Percentiles rank a stretch among this genome's conserved stretches.
Conservation (phyloP, 1,284 basidiomycete genomes). For the Leucocoprinus gongylophorus region DNA sequence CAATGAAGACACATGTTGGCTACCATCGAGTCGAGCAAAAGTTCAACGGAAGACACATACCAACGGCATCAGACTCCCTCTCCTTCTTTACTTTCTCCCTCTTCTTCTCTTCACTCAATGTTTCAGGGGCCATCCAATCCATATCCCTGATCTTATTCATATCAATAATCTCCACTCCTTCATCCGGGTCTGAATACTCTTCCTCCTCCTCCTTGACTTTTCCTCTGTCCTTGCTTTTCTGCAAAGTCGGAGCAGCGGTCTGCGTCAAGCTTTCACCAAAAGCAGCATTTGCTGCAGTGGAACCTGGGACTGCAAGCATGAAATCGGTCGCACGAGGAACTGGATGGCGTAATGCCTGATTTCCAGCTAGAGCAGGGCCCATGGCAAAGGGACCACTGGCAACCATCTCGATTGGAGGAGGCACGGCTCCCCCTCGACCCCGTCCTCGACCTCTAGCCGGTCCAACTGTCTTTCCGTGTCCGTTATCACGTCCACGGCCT, state of each 20-base stretch:
- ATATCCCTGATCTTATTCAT: conserved; percentile 76
- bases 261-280: conserved; percentile 41
- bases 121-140: conserved; percentile 88
- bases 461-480: conserved; percentile 28
- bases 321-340: conserved; percentile 48
- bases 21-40: neutral
- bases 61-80: conserved; percentile 30
- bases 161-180: conserved; percentile 82
- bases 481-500: conserved; percentile 36
- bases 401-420: conserved; percentile 61
- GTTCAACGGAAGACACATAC: conserved; percentile 15
- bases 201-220: conserved; percentile 41
- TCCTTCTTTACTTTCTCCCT: conserved; percentile 43
- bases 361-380: conserved; percentile 65
- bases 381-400: conserved; percentile 81
- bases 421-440: conserved; percentile 39
- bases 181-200: conserved; percentile 86
- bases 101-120: conserved; percentile 49
- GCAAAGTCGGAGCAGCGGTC: conserved; percentile 26
- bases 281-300: conserved; percentile 31
- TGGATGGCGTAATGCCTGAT: conserved; percentile 39
- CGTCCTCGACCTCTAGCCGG: conserved; percentile 40
- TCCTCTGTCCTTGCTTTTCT: conserved; percentile 30
- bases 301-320: conserved; percentile 30
- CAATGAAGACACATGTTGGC: conserved; percentile 7